Evolutionary conservation across 1,284 basidiomycete species (phyloP).

Genomic region (Trichosporon ovoides): DNA sequence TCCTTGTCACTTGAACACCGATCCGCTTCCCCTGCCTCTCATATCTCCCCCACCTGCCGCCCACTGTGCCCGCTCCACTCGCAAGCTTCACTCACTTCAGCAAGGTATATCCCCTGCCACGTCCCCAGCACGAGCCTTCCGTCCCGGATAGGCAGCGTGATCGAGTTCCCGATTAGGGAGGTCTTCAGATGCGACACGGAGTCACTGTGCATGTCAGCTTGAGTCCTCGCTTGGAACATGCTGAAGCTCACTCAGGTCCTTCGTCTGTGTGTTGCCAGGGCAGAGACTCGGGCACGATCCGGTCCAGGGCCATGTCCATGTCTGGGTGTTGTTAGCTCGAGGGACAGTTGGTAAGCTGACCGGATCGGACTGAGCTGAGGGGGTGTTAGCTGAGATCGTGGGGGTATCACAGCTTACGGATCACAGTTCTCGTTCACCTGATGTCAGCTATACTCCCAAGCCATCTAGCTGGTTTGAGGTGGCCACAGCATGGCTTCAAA

Average conservation of each 20-base stretch:
- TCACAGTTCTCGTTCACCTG: constrained; percentile 46
- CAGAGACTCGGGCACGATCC: constrained; percentile 77
- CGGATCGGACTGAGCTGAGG: constrained; percentile 30
- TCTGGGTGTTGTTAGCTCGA: constrained; percentile 33
- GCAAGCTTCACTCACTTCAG: constrained; percentile 24
- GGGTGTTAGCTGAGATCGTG: no score
- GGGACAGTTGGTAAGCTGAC: constrained; percentile 15
- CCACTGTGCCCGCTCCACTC: no score
- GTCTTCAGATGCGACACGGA: constrained; percentile 84
- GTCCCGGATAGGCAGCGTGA: constrained; percentile 79
- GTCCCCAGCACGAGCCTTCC: constrained; percentile 77
- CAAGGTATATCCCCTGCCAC: constrained; percentile 64
- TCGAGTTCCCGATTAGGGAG: constrained; percentile 70
- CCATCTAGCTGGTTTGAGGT: no score
- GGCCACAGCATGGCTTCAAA: no score
- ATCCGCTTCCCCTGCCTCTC: no score
- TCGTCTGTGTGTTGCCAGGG: constrained; percentile 85
- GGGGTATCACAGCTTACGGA: no score
- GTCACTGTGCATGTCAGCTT: no score
- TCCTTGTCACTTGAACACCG: no score
- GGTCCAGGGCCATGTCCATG: constrained; percentile 50
- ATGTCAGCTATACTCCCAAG: constrained; percentile 6
- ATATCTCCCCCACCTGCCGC: no score
- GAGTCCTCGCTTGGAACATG: no score
- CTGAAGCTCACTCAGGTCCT: constrained; percentile 79